Base-by-base conservation (phyloP, 2,329 filamentous ascomycete species). In the Aspergillus latus region DNA sequence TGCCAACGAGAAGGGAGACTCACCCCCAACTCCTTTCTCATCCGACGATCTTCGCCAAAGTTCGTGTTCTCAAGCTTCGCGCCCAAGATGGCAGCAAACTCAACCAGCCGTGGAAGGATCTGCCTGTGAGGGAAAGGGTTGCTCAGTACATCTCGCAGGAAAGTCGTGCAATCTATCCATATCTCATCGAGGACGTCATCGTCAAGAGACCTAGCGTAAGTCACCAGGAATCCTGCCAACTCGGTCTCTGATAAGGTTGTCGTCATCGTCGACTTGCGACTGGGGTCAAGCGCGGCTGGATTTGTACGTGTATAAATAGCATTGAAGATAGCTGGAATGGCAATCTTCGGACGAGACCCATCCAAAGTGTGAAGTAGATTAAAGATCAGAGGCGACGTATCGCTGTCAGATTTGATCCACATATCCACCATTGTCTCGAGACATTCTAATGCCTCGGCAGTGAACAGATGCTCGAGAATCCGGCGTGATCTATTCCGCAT, bases 131-230 rank as follows among this genome's bases (percentile, higher is more conserved):
- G 94, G 67, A 99, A 91, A 1, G 94, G 95, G 68, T 99, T 99
- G 26, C 88, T 86, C 29, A 99, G 80, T 29, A 99, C 83, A 69
- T 99, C 95, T 61, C 87, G 88, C 58, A 97, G 74, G 72, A 99
- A 99, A 0, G 88, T 84, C 66, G 92, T 91, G 71, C 93, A 99
- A 70, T 99, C 93, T 40, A 87, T 82, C 94, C 94, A 99, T 48
- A 99, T 96, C 74, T 99, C 94, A 66, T 99, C 94, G 83, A 97
- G 93, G 13, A 94, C 89, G 76, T 99, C 94, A 66, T 99, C 94
- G 68, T 99, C 94, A 10, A 97, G 80, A 0, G 92, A 94, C 30
- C 84, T 84, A 0, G 92, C 88, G 72, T 99, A 99, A 60, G 94
- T 89, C 7, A 96, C 89, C 44, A 97, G 75, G 71, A 99, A 99